Base-by-base conservation (phyloP, 2,329 filamentous ascomycete species). In the Neonectria punicea region DNA sequence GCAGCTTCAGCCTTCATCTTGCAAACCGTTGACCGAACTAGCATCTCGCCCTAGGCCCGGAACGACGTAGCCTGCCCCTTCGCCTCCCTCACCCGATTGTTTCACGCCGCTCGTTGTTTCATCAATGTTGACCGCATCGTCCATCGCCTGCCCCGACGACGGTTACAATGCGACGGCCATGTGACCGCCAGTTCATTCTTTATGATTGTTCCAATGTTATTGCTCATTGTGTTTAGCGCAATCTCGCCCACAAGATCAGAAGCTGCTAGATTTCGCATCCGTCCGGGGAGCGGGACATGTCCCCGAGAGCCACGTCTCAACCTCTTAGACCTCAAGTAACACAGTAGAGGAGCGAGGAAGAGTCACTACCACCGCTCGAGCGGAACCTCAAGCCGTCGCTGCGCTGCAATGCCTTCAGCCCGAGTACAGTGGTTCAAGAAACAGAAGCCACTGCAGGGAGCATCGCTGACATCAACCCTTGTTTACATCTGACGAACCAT, bases 101-200 rank as follows among this genome's bases (percentile, higher is more conserved):
- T 73, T 73, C 69, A 73, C 51, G 61, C 55, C 66, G 58, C 28
- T 41, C 16, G 36, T 56, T 44, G 56, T 56, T 59, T 63, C 56
- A 63, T 56, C 61, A 55, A 59, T 58, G 43, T 51, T 46, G 28
- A 20, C 56, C 16, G 36, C 57, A 20, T 44, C 39, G 18, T 39
- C 32, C 47, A 50, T 50, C 25, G 16, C 47, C 11, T 30, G 49
- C 50, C 61, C 51, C 50, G 32, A 34, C 43, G 30, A 51, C 10
- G 43, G 32, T 54, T 39, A 58, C 47, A 39, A 47, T 58, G 59
- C 56, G 59, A 50, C 20, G 30, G n/a, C 34, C 50, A 22, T 50
- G 22, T 22, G 28, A 28, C 39, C 28, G 36, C 30, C 49, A 50
- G 55, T 49, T 25, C 18, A 18, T 51, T 43, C 30, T 43, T n/a